phyloP scores from a whole-genome alignment of 176 grass and related monocot species.

The Oryza brachyantha region DNA sequence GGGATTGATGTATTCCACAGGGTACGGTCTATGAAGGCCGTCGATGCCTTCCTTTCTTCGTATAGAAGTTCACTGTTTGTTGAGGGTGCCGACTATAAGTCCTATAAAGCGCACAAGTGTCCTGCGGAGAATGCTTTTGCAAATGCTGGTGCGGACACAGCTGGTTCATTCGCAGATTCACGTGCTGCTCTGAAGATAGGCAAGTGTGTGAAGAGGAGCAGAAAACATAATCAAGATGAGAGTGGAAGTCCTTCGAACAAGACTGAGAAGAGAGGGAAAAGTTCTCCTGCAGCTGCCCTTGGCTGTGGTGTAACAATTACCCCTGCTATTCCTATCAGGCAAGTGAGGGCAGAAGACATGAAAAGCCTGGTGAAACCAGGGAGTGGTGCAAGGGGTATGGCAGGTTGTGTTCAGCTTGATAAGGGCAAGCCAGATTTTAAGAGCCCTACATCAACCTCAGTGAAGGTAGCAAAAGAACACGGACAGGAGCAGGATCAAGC shows the following conservation, averaged over 20 bases:
- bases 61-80: constrained; percentile 46
- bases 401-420: not conserved
- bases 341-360: constrained; percentile 33
- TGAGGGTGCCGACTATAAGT: constrained; percentile 7
- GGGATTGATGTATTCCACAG: constrained; percentile 24
- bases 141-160: not conserved
- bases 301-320: constrained; percentile 13
- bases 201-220: constrained; percentile 32
- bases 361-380: not conserved
- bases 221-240: constrained; percentile 28
- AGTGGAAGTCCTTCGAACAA: constrained; percentile 1
- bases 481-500: constrained; percentile 13
- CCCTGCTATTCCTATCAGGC: constrained; percentile 49
- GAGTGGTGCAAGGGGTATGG: constrained; percentile 9
- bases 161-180: not conserved
- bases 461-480: not conserved
- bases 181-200: constrained; percentile 7
- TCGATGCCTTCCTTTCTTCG: constrained; percentile 36
- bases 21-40: constrained; percentile 13
- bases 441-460: constrained; percentile 7
- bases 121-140: not conserved
- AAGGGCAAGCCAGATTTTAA: constrained; percentile 8
- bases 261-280: constrained; percentile 22
- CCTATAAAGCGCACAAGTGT: constrained; percentile 17
- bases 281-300: not conserved